These are phyloP conservation scores for Pelargonium fulgidum DNA, from an alignment of 441 rosid species.

Conservation along the genomic window DNA sequence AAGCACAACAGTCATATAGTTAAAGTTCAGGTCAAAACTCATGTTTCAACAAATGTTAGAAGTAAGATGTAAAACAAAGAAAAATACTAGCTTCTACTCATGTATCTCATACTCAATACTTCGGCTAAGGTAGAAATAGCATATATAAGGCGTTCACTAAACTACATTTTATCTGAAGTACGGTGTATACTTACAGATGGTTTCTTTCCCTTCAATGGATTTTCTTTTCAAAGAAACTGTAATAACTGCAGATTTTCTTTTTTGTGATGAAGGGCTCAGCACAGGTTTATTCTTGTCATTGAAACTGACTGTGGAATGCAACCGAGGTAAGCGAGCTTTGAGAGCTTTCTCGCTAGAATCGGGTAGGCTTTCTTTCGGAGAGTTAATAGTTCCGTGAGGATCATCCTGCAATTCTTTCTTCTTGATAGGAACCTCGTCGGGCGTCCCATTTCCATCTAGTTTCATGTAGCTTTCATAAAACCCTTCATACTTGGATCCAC, in stretches of 20 bases:
- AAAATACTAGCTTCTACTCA: background rate
- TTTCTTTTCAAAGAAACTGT: slow-evolving; percentile 57
- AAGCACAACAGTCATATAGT: too few species aligned
- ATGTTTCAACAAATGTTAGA: background rate
- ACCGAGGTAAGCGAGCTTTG: slow-evolving; percentile 21
- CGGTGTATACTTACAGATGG: slow-evolving; percentile 35
- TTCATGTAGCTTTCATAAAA: slow-evolving; percentile 50
- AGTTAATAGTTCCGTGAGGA: background rate
- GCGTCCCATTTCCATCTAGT: slow-evolving; percentile 35
- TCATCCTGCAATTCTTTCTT: background rate
- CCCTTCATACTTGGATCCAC: slow-evolving; percentile 38
- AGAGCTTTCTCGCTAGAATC: slow-evolving; percentile 37
- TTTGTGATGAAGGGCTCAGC: background rate
- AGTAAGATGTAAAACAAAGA: background rate
- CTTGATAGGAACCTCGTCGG: background rate
- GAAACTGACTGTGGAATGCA: slow-evolving; percentile 9
- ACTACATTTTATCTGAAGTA: background rate
- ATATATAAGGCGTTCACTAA: background rate
- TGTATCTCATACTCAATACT: too few species aligned
- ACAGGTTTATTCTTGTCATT: slow-evolving; percentile 4
- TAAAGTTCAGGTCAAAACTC: too few species aligned
- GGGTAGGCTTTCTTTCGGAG: slow-evolving; percentile 20
- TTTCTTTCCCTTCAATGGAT: slow-evolving; percentile 46
- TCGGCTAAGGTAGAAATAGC: background rate
- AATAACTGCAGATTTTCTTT: slow-evolving; percentile 42